A percentile compares a stretch with the other conserved stretches of the same genome.
Conservation (phyloP, 768 basidiomycete genomes). For the Agrocybe praecox region DNA sequence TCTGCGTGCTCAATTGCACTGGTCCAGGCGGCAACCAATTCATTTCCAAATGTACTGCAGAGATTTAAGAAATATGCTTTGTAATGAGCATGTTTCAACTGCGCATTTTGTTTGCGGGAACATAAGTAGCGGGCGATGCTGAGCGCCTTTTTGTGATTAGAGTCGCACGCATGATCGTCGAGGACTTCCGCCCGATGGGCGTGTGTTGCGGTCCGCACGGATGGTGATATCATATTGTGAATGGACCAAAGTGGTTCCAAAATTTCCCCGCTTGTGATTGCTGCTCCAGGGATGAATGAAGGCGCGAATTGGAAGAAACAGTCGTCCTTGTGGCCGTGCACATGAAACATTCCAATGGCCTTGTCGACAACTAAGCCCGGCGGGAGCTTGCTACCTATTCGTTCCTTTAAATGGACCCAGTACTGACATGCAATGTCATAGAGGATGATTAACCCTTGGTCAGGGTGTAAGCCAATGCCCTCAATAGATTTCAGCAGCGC, state of each 20-base stretch:
- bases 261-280: constrained; percentile 13
- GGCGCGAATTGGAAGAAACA: constrained; percentile 26
- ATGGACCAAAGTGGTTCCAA: constrained; percentile 21
- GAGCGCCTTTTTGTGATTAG: background rate
- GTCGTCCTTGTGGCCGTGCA: constrained; percentile 25
- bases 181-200: constrained; percentile 17
- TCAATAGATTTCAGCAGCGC: constrained; percentile 4
- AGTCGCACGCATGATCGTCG: constrained; percentile 22
- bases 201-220: constrained; percentile 12
- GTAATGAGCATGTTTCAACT: background rate
- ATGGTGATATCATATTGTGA: constrained; percentile 16
- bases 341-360: constrained; percentile 26
- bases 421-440: constrained; percentile 1
- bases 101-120: background rate
- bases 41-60: background rate
- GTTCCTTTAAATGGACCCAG: background rate
- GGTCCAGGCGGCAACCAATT: background rate
- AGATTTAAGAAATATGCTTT: background rate
- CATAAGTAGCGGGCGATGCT: background rate
- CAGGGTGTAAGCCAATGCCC: constrained; percentile 4
- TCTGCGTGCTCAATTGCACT: background rate
- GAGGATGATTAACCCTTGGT: constrained; percentile 6
- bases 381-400: background rate
- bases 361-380: background rate
- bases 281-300: constrained; percentile 16